Evolutionary conservation across 176 grass and related monocot species (phyloP).

Genomic region (Carex pumila): DNA sequence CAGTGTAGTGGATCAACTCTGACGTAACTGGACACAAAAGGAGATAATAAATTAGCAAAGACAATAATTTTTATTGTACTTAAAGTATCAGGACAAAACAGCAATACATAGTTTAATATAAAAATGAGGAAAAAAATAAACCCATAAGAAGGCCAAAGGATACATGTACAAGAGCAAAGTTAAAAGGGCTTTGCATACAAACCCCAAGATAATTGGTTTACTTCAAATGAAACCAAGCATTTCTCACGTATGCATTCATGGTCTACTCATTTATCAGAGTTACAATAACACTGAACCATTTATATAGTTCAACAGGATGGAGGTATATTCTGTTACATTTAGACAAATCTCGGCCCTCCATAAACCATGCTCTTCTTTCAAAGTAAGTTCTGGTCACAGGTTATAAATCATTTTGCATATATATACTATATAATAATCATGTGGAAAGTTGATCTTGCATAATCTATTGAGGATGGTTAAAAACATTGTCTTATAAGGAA

Average conservation of each 20-base stretch:
- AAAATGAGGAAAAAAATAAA: neutral
- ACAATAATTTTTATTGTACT: neutral
- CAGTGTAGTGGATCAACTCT: conserved; percentile 91
- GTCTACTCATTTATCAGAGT: neutral
- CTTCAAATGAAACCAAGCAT: neutral
- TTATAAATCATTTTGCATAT: neutral
- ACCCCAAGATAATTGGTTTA: neutral
- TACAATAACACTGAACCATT: neutral
- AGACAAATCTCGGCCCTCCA: neutral
- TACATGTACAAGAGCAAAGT: neutral
- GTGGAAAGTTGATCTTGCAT: neutral
- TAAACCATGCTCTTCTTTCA: neutral
- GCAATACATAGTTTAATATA: neutral
- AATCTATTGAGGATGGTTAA: neutral
- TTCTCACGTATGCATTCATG: neutral
- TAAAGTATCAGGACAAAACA: neutral
- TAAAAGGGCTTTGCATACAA: neutral
- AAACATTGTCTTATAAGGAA: neutral
- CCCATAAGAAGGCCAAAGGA: neutral
- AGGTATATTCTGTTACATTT: neutral
- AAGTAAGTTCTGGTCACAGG: neutral
- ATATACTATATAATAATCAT: neutral
- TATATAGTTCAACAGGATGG: neutral
- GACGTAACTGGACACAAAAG: conserved; percentile 58
- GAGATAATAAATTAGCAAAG: neutral